phyloP scores from a whole-genome alignment of 306 rosid genomes.

The Vigna reflexopilosa region DNA sequence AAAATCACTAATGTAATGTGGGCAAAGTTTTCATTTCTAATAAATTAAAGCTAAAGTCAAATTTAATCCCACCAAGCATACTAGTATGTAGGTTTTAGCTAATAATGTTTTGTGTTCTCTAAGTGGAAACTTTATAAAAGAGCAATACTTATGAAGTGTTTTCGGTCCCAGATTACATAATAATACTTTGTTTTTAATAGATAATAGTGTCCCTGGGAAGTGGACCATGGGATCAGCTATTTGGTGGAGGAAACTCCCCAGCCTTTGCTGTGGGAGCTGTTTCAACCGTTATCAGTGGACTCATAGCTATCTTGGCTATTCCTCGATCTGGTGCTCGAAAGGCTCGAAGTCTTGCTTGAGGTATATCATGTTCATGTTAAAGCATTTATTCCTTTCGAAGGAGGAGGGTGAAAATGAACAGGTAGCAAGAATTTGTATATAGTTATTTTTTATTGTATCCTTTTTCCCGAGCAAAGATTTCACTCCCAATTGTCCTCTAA shows the following conservation, averaged over 20 bases:
- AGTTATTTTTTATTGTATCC: slow-evolving; percentile 45
- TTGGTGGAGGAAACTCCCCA: slow-evolving; percentile 98
- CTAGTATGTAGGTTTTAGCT: slow-evolving; percentile 12
- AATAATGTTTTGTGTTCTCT: slow-evolving; percentile 25
- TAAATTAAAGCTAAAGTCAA: background rate
- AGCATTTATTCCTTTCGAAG: slow-evolving; percentile 40
- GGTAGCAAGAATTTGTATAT: slow-evolving; percentile 56
- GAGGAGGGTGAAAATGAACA: slow-evolving; percentile 49
- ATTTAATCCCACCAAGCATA: slow-evolving; percentile 18
- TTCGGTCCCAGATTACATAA: slow-evolving; percentile 37
- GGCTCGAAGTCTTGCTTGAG: slow-evolving; percentile 75
- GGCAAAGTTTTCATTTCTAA: slow-evolving; percentile 11
- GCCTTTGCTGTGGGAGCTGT: slow-evolving; percentile 89
- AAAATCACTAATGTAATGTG: background rate
- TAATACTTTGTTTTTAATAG: slow-evolving; percentile 59
- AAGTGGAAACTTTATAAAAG: background rate
- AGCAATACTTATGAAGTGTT: background rate
- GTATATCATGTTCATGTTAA: slow-evolving; percentile 63
- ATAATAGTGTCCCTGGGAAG: slow-evolving; percentile 87
- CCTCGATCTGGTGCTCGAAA: slow-evolving; percentile 78
- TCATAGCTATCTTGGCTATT: slow-evolving; percentile 87
- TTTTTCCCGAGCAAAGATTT: slow-evolving; percentile 41
- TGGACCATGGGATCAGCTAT: slow-evolving; percentile 99
- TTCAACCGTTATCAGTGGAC: slow-evolving; percentile 91
- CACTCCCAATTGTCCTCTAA: slow-evolving; percentile 27